Base-by-base conservation (phyloP, 257 asterid species). In the Forsythia viridissima region DNA sequence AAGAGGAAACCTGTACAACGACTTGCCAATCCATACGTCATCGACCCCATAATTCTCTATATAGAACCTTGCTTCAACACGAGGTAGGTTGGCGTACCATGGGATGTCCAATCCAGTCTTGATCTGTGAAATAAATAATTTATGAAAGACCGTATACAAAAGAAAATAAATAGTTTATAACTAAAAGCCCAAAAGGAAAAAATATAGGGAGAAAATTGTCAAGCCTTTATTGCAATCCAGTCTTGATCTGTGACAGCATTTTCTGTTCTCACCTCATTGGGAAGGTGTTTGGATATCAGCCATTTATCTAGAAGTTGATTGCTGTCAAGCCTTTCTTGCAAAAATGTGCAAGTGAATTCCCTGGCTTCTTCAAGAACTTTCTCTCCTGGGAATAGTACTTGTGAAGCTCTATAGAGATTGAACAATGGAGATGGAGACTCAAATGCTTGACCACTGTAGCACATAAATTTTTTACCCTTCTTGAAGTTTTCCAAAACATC, bases 371-470 rank as follows among this genome's bases (percentile, higher is more conserved):
- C 86, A 43, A 88, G 85, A 7, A 86, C 73, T 1, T 20, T 57
- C 30, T 88, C 92, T 10, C 90, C 89, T 0, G 92, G 90, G 40
- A 84, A 86, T 65, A 55, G 46, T 10, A 86, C 76, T 75, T 86
- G 87, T 5, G 88, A 82, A 65, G 88, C 89, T 71, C 89, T 82
- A 37, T 84, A 86, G 21, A 88, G 85, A 77, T 84, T 83, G 20
- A 71, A 79, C 7, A 84, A 72, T 24, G 84, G 72, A 36, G 87
- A 67, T 4, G 86, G 83, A 8, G 90, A 76, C 79, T 76, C 84
- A 57, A 73, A 70, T 15, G 74, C 68, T 81, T 86, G 83, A 39
- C 90, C 88, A 12, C 39, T 82, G 38, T 67, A 70, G 79, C 90
- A 86, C 36, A 37, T 37, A 73, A 88, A 88, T 30, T 78, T 73